Evolutionary conservation across 352 stramenopile species (phyloP).

Genomic region (Pythium brachiatum): DNA sequence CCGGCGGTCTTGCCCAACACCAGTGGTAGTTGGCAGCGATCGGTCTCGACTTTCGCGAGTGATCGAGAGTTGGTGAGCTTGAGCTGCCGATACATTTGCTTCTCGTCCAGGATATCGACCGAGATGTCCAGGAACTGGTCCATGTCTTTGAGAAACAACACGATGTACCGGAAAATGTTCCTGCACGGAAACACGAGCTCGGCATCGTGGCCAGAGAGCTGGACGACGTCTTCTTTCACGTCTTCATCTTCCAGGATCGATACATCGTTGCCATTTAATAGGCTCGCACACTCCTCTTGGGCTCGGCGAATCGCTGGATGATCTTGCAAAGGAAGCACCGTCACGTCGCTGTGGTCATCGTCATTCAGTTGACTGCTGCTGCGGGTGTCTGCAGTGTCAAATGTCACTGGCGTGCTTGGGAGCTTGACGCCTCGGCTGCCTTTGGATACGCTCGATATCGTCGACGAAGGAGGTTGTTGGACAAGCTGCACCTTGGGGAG

Average conservation of each 20-base stretch:
- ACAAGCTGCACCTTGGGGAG: constrained; percentile 32
- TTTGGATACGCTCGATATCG: constrained; percentile 5
- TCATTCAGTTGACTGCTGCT: not conserved
- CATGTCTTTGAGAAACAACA: constrained; percentile 83
- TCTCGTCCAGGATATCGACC: constrained; percentile 68
- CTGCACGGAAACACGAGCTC: constrained; percentile 64
- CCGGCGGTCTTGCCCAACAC: constrained; percentile 37
- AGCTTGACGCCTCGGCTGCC: not conserved
- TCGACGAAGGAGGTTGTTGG: not conserved
- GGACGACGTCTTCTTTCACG: constrained; percentile 78
- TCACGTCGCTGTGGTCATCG: constrained; percentile 11
- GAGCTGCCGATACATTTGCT: constrained; percentile 61
- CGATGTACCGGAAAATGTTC: constrained; percentile 79
- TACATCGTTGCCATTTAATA: constrained; percentile 70
- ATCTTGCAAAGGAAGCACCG: constrained; percentile 45
- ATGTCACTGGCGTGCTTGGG: not conserved
- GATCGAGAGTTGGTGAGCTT: constrained; percentile 68
- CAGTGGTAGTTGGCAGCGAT: constrained; percentile 59
- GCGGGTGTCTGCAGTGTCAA: constrained; percentile 4
- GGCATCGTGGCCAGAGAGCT: constrained; percentile 62
- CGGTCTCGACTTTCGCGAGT: constrained; percentile 53
- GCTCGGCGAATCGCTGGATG: constrained; percentile 51
- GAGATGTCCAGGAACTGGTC: constrained; percentile 69
- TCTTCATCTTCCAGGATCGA: constrained; percentile 66
- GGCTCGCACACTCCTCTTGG: constrained; percentile 54